Evolutionary conservation across 1,284 basidiomycete genomes (phyloP).

Genomic region (Tylopilus sp.): DNA sequence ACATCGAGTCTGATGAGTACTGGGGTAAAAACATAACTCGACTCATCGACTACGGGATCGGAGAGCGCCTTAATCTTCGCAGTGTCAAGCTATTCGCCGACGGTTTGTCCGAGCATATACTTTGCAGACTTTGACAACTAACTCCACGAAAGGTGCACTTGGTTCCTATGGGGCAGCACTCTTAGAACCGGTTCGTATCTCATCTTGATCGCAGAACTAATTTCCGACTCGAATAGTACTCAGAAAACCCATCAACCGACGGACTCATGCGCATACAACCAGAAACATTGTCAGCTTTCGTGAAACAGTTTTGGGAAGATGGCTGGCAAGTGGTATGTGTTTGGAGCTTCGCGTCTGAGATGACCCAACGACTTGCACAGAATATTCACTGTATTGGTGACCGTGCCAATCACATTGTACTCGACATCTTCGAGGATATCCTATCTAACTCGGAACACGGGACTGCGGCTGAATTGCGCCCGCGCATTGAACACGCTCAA

Average conservation of each 20-base stretch:
- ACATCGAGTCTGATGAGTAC: slow-evolving; percentile 53
- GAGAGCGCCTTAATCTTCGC: slow-evolving; percentile 64
- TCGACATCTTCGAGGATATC: slow-evolving; percentile 73
- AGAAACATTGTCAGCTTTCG: slow-evolving; percentile 49
- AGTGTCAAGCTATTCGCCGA: slow-evolving; percentile 84
- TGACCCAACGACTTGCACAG: slow-evolving; percentile 36
- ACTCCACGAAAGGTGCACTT: slow-evolving; percentile 59
- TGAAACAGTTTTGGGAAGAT: slow-evolving; percentile 64
- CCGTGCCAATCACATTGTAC: slow-evolving; percentile 75
- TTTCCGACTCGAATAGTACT: slow-evolving; percentile 45
- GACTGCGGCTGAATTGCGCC: slow-evolving; percentile 50
- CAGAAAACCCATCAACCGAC: slow-evolving; percentile 66
- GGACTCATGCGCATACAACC: slow-evolving; percentile 67
- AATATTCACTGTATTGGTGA: slow-evolving; percentile 93
- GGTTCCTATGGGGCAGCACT: slow-evolving; percentile 92
- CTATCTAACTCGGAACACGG: slow-evolving; percentile 28
- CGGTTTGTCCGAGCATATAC: slow-evolving; percentile 38
- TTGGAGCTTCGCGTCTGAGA: background rate
- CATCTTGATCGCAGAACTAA: background rate
- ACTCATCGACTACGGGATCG: slow-evolving; percentile 58
- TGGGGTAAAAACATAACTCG: slow-evolving; percentile 64
- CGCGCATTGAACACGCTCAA: slow-evolving; percentile 89
- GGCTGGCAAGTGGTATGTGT: slow-evolving; percentile 69
- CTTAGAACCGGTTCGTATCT: slow-evolving; percentile 51
- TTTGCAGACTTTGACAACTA: slow-evolving; percentile 1